Evolutionary conservation across 2,329 filamentous ascomycete species (phyloP).

Genomic region (Pyrenochaeta sp.): DNA sequence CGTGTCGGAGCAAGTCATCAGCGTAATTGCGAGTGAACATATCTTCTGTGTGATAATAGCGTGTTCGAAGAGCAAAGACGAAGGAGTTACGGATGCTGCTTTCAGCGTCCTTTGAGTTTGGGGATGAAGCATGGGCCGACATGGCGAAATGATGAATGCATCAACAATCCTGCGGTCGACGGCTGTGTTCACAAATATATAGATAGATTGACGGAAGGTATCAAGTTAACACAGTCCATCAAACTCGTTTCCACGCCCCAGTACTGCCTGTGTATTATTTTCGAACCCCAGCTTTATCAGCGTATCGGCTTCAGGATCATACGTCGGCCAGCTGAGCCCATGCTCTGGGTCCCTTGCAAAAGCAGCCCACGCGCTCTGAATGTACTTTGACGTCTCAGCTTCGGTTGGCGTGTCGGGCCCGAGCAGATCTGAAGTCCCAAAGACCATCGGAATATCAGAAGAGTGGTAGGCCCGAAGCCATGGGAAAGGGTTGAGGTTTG

Average conservation of each 20-base stretch:
- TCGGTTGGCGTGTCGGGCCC: conserved; percentile 30
- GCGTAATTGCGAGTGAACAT: no score
- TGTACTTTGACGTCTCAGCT: conserved; percentile 34
- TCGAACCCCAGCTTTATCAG: conserved; percentile 26
- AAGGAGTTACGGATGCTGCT: no score
- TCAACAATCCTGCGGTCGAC: no score
- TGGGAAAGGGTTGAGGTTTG: conserved; percentile 25
- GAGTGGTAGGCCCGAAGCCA: conserved; percentile 34
- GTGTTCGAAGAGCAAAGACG: no score
- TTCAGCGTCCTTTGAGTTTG: no score
- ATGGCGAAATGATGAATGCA: no score
- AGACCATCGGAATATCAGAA: conserved; percentile 33
- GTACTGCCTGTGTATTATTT: conserved; percentile 38
- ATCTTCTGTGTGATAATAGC: no score
- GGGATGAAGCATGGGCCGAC: no score
- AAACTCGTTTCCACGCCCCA: conserved; percentile 34
- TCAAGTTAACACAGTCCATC: conserved; percentile 25
- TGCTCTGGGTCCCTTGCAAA: conserved; percentile 41
- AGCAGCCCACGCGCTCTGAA: conserved; percentile 39
- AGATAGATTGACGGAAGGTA: no score
- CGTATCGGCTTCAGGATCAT: conserved; percentile 19
- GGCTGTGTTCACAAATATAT: no score
- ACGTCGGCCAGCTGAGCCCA: conserved; percentile 25
- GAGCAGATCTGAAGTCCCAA: conserved; percentile 28
- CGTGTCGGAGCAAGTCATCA: no score